These are phyloP conservation scores for Pisolithus albus DNA, from an alignment of 768 basidiomycete species.

Conservation along the genomic window DNA sequence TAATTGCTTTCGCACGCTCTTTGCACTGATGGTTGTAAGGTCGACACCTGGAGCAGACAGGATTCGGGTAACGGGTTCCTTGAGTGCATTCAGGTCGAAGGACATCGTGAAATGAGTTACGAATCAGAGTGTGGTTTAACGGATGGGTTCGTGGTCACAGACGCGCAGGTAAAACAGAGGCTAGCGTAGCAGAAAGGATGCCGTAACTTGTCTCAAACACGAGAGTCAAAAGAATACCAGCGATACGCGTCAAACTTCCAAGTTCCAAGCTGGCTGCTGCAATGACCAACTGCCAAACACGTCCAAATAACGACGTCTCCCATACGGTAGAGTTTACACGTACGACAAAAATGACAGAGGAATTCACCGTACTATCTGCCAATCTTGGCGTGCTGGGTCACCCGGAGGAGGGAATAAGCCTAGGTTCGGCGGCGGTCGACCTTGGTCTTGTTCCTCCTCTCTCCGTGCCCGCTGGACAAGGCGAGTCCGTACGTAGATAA, in stretches of 20 bases:
- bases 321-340: background rate
- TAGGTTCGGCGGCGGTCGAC: conserved; percentile 21
- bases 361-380: conserved; percentile 46
- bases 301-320: background rate
- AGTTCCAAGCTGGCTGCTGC: too few relatives aligned
- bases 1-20: conserved; percentile 77
- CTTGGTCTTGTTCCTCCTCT: conserved; percentile 42
- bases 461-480: conserved; percentile 67
- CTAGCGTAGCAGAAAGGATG: too few relatives aligned
- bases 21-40: conserved; percentile 76
- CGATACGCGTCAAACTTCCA: too few relatives aligned
- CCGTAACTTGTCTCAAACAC: too few relatives aligned
- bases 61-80: conserved; percentile 59
- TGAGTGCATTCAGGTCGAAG: conserved; percentile 48
- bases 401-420: conserved; percentile 58
- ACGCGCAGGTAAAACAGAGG: too few relatives aligned
- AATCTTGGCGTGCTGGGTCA: conserved; percentile 59
- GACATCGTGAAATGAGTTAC: conserved; percentile 31
- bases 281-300: too few relatives aligned
- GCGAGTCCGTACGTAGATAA: conserved; percentile 75
- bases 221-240: too few relatives aligned
- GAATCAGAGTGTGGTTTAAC: background rate
- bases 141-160: too few relatives aligned
- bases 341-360: background rate
- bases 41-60: conserved; percentile 73